A percentile compares a stretch with the other conserved stretches of the same genome.
Conservation (phyloP, 805 yeast genomes). For the Tetrapisispora iriomotensis region DNA sequence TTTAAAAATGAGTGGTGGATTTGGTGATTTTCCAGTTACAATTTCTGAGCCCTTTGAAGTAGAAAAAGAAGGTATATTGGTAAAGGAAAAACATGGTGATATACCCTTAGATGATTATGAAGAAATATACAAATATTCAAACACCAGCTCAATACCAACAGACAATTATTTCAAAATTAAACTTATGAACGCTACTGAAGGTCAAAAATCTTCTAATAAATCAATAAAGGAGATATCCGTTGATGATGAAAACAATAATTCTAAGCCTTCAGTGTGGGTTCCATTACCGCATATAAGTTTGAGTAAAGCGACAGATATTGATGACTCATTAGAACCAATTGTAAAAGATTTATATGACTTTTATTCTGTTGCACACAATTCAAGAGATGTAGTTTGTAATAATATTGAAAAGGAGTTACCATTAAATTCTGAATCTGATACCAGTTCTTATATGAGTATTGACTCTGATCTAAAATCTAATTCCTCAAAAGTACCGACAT, state of each 20-base stretch:
- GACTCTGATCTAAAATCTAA: not conserved
- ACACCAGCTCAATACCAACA: slow-evolving; percentile 6
- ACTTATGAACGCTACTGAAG: not conserved
- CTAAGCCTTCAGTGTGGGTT: slow-evolving; percentile 14
- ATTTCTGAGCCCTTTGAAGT: slow-evolving; percentile 8
- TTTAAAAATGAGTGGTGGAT: slow-evolving; percentile 39
- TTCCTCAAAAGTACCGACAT: slow-evolving; percentile 2
- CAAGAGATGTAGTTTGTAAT: not conserved
- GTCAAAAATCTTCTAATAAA: slow-evolving; percentile 1
- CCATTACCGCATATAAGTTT: slow-evolving; percentile 16
- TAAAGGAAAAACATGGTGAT: slow-evolving; percentile 16
- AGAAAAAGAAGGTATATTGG: slow-evolving; percentile 19
- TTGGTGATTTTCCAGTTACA: slow-evolving; percentile 17
- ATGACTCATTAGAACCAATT: slow-evolving; percentile 10
- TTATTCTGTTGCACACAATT: not conserved
- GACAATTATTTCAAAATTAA: slow-evolving; percentile 19
- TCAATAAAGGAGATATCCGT: too few species aligned
- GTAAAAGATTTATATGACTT: slow-evolving; percentile 21
- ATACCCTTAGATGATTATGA: slow-evolving; percentile 16
- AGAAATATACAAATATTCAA: slow-evolving; percentile 12
- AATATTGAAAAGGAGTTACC: not conserved
- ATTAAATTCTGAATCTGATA: not conserved
- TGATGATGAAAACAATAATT: not conserved
- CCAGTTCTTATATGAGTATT: not conserved
- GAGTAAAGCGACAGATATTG: slow-evolving; percentile 11